Evolutionary conservation across 208 protist genomes (phyloP).

Genomic region (Jaenimonas drosophilae): DNA sequence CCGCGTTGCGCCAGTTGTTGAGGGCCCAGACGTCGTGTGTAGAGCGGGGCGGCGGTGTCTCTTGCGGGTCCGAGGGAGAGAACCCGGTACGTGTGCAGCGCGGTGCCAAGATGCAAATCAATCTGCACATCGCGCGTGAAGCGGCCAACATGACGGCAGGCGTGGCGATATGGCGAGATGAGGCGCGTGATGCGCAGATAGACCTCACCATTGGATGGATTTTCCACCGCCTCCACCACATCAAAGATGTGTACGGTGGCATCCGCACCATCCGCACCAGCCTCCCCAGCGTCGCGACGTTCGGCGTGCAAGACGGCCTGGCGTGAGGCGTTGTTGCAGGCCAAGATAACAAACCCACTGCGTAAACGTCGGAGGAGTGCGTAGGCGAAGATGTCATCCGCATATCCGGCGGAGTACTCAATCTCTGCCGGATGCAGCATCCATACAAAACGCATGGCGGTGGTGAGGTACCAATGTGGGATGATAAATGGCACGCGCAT

Average conservation of each 20-base stretch:
- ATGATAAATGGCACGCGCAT: too few species aligned
- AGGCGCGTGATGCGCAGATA: conserved; percentile 13
- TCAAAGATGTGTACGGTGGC: conserved; percentile 31
- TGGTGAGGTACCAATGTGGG: too few species aligned
- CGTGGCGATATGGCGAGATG: conserved; percentile 19
- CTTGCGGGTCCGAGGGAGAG: conserved; percentile 17
- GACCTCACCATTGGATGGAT: background rate
- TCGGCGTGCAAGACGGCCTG: conserved; percentile 28
- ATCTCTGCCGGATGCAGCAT: too few species aligned
- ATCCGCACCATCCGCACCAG: conserved; percentile 4
- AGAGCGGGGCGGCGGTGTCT: conserved; percentile 11
- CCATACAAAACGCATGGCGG: too few species aligned
- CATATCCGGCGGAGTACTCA: conserved; percentile 8
- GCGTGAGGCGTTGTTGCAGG: conserved; percentile 25
- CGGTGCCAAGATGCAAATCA: conserved; percentile 53
- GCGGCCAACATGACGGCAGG: conserved; percentile 6
- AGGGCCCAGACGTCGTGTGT: background rate
- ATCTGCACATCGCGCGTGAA: conserved; percentile 29
- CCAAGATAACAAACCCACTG: conserved; percentile 31
- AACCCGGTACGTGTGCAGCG: conserved; percentile 51
- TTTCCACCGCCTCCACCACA: conserved; percentile 16
- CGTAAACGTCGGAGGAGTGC: conserved; percentile 46
- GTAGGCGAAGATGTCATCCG: conserved; percentile 39
- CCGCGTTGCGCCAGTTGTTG: conserved; percentile 1
- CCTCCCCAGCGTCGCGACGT: conserved; percentile 4